These are phyloP conservation scores for Orbilia blumenaviensis DNA, from an alignment of 2,329 filamentous ascomycete genomes.

Conservation along the genomic window DNA sequence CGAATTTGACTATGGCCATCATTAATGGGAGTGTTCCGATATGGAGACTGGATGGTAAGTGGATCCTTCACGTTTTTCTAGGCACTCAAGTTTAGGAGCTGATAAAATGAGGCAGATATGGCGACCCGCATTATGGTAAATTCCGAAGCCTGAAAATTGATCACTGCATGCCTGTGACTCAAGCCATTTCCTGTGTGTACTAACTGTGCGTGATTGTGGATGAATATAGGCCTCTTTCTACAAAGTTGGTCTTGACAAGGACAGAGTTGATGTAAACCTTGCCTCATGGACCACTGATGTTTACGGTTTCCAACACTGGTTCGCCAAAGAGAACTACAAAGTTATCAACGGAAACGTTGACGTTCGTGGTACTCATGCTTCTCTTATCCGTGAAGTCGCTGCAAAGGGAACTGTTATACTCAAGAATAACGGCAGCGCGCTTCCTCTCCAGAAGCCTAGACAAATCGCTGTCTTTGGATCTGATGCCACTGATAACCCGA, in stretches of 20 bases:
- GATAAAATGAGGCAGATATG: slow-evolving; percentile 54
- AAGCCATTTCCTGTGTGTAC: no score
- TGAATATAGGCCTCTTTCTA: slow-evolving; percentile 42
- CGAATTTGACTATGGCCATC: slow-evolving; percentile 66
- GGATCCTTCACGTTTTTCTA: background rate
- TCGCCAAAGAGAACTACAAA: slow-evolving; percentile 51
- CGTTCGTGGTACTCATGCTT: slow-evolving; percentile 53
- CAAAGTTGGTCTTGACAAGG: slow-evolving; percentile 55
- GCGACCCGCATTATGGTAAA: slow-evolving; percentile 57
- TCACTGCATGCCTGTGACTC: background rate
- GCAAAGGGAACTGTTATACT: slow-evolving; percentile 72
- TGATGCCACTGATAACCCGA: slow-evolving; percentile 69
- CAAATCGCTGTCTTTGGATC: slow-evolving; percentile 71
- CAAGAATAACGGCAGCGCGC: slow-evolving; percentile 68
- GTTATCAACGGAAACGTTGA: slow-evolving; percentile 56
- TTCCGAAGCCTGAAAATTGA: background rate
- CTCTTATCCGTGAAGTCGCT: slow-evolving; percentile 64
- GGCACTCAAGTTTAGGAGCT: background rate
- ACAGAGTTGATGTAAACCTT: slow-evolving; percentile 50
- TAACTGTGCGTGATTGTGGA: slow-evolving; percentile 14
- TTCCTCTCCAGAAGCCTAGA: slow-evolving; percentile 64
- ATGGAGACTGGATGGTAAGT: slow-evolving; percentile 61
- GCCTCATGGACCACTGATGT: slow-evolving; percentile 51
- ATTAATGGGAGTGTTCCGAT: slow-evolving; percentile 64
- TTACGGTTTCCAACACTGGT: slow-evolving; percentile 41